These are phyloP conservation scores for Tulasnella sp. DNA, from an alignment of 768 basidiomycete species.

Conservation along the genomic window DNA sequence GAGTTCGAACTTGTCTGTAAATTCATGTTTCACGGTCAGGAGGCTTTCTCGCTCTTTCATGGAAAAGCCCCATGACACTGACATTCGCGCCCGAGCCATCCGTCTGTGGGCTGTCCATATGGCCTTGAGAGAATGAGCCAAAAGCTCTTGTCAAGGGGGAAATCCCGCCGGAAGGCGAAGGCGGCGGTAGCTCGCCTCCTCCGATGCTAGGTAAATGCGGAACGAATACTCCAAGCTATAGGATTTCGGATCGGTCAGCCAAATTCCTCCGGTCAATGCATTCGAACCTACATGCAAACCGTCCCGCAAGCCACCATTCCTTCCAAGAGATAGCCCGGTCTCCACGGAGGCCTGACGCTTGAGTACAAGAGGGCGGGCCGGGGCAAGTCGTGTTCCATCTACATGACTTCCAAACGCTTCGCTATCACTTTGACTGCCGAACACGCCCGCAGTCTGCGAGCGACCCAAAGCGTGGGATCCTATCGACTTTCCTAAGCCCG, in stretches of 20 bases:
- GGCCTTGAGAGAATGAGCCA: neutral
- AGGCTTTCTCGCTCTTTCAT: neutral
- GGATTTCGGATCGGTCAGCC: neutral
- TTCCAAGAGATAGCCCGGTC: neutral
- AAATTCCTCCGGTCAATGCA: neutral
- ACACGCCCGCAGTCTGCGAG: neutral
- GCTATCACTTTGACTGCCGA: constrained; percentile 9
- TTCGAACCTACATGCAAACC: neutral
- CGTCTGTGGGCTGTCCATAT: neutral
- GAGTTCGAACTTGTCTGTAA: constrained; percentile 3
- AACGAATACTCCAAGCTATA: neutral
- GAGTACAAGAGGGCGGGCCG: neutral
- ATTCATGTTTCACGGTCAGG: neutral
- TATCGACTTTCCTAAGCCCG: neutral
- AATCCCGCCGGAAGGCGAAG: constrained; percentile 45
- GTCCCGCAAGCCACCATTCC: neutral
- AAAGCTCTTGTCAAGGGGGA: neutral
- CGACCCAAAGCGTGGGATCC: neutral
- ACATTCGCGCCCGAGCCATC: neutral
- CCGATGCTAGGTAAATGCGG: neutral
- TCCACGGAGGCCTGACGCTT: constrained; percentile 6
- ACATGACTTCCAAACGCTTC: neutral
- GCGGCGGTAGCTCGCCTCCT: constrained; percentile 50
- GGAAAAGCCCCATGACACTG: neutral
- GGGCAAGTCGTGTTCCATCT: neutral